phyloP scores from a whole-genome alignment of 306 rosid genomes.

The Cucumis cinereus region DNA sequence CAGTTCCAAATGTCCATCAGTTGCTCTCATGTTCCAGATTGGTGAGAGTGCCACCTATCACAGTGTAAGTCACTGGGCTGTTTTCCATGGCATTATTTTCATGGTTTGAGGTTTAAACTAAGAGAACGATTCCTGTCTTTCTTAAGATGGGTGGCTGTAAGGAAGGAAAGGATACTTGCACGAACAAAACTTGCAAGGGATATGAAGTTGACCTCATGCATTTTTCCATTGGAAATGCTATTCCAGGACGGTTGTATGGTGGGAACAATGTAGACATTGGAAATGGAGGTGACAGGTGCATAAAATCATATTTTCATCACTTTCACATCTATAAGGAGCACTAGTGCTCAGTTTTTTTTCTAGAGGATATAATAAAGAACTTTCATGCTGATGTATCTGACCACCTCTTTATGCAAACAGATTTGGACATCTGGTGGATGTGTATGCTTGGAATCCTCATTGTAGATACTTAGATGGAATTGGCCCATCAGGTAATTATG shows the following conservation, averaged over 20 bases:
- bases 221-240: slow-evolving; percentile 83
- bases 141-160: slow-evolving; percentile 88
- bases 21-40: slow-evolving; percentile 88
- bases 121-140: slow-evolving; percentile 14
- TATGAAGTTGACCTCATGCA: slow-evolving; percentile 95
- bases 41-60: slow-evolving; percentile 76
- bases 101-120: slow-evolving; percentile 2
- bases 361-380: not conserved
- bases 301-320: not conserved
- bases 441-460: slow-evolving; percentile 93
- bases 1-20: slow-evolving; percentile 68
- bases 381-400: not conserved
- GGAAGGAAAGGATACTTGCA: slow-evolving; percentile 58
- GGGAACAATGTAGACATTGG: slow-evolving; percentile 71
- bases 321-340: slow-evolving; percentile 1
- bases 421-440: slow-evolving; percentile 85
- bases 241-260: slow-evolving; percentile 90
- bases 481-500: slow-evolving; percentile 53
- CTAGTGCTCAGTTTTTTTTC: slow-evolving; percentile 10
- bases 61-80: slow-evolving; percentile 32
- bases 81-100: not conserved
- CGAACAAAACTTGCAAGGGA: slow-evolving; percentile 74
- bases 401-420: slow-evolving; percentile 23
- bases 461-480: slow-evolving; percentile 79
- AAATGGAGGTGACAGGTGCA: slow-evolving; percentile 77